phyloP scores from a whole-genome alignment of 345 rosid species.

The Luvunga scandens region DNA sequence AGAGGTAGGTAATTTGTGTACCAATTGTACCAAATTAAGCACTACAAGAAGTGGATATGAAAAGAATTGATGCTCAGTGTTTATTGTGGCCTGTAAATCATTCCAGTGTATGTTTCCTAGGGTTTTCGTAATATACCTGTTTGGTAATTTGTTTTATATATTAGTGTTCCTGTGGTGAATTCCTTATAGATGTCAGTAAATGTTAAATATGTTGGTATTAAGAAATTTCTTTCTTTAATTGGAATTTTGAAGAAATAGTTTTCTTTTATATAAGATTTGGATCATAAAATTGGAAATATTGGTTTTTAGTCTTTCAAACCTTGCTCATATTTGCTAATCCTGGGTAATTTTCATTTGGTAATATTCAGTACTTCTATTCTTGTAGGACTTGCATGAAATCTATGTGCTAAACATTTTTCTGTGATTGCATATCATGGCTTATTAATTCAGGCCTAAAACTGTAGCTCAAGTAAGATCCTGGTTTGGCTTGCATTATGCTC shows the following conservation, averaged over 20 bases:
- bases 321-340: not conserved
- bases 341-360: not conserved
- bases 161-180: too few species aligned
- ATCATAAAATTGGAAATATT: not conserved
- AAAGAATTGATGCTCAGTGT: not conserved
- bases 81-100: not conserved
- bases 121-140: not conserved
- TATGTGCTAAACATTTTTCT: not conserved
- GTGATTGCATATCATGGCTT: not conserved
- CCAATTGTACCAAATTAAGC: not conserved
- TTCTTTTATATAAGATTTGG: not conserved
- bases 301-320: not conserved
- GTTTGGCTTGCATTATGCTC: not conserved
- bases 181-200: too few species aligned
- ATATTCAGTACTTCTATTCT: not conserved
- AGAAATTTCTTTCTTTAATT: not conserved
- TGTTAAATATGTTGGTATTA: not conserved
- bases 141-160: not conserved
- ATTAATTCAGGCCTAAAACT: not conserved
- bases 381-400: not conserved
- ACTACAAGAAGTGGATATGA: not conserved
- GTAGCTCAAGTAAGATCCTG: not conserved
- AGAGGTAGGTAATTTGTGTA: slow-evolving; percentile 2
- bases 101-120: not conserved
- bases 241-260: not conserved